Conservation (phyloP, 306 rosid genomes). For the Abrus pulchellus region DNA sequence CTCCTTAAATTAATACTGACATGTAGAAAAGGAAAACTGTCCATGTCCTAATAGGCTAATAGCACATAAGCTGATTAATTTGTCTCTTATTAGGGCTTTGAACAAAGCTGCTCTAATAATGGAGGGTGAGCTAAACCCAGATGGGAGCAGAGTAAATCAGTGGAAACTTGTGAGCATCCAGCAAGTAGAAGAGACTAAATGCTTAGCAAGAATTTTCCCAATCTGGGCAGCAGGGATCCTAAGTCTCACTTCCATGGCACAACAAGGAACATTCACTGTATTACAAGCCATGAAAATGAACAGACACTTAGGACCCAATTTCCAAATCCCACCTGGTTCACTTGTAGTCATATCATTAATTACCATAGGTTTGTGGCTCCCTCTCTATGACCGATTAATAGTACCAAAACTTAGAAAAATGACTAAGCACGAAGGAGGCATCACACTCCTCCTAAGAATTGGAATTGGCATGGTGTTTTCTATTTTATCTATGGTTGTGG, state of each 20-base stretch:
- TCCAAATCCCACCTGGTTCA: conserved; percentile 79
- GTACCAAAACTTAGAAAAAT: conserved; percentile 60
- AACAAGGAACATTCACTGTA: conserved; percentile 66
- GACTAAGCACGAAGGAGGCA: conserved; percentile 67
- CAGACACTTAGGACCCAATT: conserved; percentile 69
- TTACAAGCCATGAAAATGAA: conserved; percentile 82
- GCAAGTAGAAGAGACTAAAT: conserved; percentile 76
- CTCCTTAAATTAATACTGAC: background rate
- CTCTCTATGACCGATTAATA: conserved; percentile 61
- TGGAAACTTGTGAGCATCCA: conserved; percentile 71
- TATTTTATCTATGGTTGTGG: conserved; percentile 63
- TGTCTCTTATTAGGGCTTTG: conserved; percentile 46
- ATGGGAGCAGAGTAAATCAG: conserved; percentile 55
- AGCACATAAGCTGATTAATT: background rate
- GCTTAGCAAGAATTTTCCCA: conserved; percentile 60
- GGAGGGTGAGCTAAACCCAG: conserved; percentile 62
- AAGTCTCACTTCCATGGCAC: conserved; percentile 52
- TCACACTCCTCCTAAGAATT: conserved; percentile 66
- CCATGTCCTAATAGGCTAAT: background rate
- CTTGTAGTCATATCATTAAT: conserved; percentile 59
- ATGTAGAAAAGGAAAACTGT: background rate
- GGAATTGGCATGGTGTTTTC: conserved; percentile 74
- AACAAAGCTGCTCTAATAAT: conserved; percentile 66
- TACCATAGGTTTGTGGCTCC: conserved; percentile 64
- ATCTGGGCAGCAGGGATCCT: conserved; percentile 65